These are phyloP conservation scores for Penicillium olsonii DNA, from an alignment of 2,329 filamentous ascomycete species.

Conservation along the genomic window DNA sequence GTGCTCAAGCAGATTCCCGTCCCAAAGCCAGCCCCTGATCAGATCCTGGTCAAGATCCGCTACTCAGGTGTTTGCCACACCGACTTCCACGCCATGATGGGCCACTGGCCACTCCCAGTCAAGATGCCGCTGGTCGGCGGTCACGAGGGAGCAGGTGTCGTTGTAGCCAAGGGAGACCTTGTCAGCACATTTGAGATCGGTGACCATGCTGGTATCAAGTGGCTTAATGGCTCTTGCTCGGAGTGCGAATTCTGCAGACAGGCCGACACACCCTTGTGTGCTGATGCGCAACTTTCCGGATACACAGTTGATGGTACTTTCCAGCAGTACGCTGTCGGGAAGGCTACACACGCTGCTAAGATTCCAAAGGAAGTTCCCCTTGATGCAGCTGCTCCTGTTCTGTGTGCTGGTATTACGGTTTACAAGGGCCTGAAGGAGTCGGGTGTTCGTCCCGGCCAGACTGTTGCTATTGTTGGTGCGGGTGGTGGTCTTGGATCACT, in stretches of 20 bases:
- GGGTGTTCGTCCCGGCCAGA: constrained; percentile 70
- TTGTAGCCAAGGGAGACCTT: constrained; percentile 73
- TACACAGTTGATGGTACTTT: constrained; percentile 92
- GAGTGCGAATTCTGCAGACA: constrained; percentile 78
- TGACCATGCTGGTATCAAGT: constrained; percentile 82
- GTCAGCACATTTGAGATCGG: constrained; percentile 76
- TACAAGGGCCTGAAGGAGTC: constrained; percentile 90
- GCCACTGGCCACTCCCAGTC: constrained; percentile 79
- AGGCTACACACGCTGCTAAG: constrained; percentile 79
- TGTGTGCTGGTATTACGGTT: constrained; percentile 84
- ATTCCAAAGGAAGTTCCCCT: constrained; percentile 76
- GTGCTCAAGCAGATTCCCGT: constrained; percentile 67
- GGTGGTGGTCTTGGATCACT: constrained; percentile 80
- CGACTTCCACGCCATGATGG: constrained; percentile 76
- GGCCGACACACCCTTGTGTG: constrained; percentile 78
- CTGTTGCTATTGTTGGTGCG: constrained; percentile 81
- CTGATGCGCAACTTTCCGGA: constrained; percentile 72
- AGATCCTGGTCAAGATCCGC: constrained; percentile 89
- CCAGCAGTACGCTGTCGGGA: constrained; percentile 87
- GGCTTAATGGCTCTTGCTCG: constrained; percentile 85
- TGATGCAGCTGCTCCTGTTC: constrained; percentile 74
- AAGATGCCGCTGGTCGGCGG: constrained; percentile 86
- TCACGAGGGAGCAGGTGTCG: constrained; percentile 72
- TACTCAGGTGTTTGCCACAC: constrained; percentile 91
- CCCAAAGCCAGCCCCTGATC: constrained; percentile 75